These are phyloP conservation scores for Cercospora sp. DNA, from an alignment of 2,329 filamentous ascomycete genomes.

Conservation along the genomic window DNA sequence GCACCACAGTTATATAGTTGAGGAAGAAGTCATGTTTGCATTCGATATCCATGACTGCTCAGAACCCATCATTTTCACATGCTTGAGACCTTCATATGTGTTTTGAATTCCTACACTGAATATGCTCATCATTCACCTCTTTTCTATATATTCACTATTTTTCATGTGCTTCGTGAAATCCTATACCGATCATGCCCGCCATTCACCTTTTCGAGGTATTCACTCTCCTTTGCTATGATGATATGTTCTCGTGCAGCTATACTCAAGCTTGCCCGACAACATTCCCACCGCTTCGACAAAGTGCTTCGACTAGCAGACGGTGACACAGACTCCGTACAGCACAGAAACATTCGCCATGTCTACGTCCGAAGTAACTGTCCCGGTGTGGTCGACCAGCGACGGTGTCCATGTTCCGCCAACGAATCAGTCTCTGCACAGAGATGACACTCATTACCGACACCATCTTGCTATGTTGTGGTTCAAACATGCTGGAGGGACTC, in stretches of 20 bases:
- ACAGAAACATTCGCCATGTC: not conserved
- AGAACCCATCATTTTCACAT: not conserved
- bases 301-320: not conserved
- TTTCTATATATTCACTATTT: not conserved
- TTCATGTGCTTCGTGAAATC: not conserved
- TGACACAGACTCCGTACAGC: too few relatives aligned
- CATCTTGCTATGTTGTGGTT: not conserved
- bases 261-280: not conserved
- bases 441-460: not conserved
- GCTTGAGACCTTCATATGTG: not conserved
- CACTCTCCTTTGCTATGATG: not conserved
- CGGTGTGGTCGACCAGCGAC: not conserved
- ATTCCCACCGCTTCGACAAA: not conserved
- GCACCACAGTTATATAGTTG: not conserved
- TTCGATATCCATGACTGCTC: not conserved
- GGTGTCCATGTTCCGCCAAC: not conserved
- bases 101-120: not conserved
- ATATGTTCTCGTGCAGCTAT: not conserved
- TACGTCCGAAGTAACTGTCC: not conserved
- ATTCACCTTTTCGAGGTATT: not conserved
- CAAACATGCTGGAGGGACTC: not conserved
- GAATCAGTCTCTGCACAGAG: not conserved
- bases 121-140: not conserved
- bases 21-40: not conserved
- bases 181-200: not conserved